Evolutionary conservation across 208 protist species (phyloP).

Genomic region (Leishmania aethiopica): DNA sequence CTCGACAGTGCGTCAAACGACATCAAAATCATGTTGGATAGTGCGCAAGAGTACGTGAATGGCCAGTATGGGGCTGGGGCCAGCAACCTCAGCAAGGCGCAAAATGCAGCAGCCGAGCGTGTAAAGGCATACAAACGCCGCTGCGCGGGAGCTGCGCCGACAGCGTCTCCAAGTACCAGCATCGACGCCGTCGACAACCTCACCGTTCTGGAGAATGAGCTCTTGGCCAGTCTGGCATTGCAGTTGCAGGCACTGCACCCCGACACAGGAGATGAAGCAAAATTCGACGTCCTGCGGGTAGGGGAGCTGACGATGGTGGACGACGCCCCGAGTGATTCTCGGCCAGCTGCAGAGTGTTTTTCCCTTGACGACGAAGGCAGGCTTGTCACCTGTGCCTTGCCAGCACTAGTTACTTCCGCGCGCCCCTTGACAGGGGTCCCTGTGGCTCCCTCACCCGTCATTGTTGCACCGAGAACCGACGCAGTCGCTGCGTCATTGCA

Average conservation of each 20-base stretch:
- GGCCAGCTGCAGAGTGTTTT: conserved; percentile 40
- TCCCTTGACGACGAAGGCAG: conserved; percentile 60
- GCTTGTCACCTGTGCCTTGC: conserved; percentile 34
- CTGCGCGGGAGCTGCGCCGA: background rate
- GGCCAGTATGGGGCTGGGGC: conserved; percentile 27
- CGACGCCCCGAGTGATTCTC: background rate
- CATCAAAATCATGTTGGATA: conserved; percentile 30
- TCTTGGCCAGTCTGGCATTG: conserved; percentile 58
- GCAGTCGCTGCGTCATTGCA: background rate
- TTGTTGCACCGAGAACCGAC: background rate
- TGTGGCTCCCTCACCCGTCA: background rate
- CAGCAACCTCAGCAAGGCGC: conserved; percentile 35
- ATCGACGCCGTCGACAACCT: background rate
- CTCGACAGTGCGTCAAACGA: conserved; percentile 13
- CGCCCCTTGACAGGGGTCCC: conserved; percentile 3
- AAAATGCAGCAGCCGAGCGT: conserved; percentile 38
- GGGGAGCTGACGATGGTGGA: background rate
- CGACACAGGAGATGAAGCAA: conserved; percentile 21
- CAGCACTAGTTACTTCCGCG: background rate
- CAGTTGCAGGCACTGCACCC: conserved; percentile 55
- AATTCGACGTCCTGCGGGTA: conserved; percentile 41
- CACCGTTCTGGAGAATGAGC: conserved; percentile 41
- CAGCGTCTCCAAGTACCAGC: background rate
- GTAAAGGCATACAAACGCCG: conserved; percentile 30
- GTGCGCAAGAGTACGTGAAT: conserved; percentile 38